These are phyloP conservation scores for Entonaema liquescens DNA, from an alignment of 495 filamentous ascomycete species.

Conservation along the genomic window DNA sequence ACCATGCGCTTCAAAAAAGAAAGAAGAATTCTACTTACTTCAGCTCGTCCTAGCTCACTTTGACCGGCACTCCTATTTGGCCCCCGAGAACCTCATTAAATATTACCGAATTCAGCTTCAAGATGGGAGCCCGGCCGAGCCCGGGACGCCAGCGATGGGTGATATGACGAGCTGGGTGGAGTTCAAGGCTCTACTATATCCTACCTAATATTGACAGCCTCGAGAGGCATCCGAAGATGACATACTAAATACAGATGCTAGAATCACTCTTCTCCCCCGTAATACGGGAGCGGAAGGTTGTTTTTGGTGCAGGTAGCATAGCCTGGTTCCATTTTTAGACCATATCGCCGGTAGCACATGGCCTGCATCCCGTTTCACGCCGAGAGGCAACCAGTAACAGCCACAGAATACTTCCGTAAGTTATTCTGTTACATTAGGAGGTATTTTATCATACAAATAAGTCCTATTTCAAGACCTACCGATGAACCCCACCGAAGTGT, in stretches of 20 bases:
- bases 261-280: no score
- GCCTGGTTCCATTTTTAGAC: constrained; percentile 35
- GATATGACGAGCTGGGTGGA: background rate
- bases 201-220: background rate
- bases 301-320: constrained; percentile 17
- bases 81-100: background rate
- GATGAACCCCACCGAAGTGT: no score
- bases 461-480: no score
- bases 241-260: background rate
- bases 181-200: background rate
- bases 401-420: background rate
- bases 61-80: background rate
- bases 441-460: no score
- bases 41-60: background rate
- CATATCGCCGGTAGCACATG: background rate
- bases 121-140: background rate
- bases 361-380: background rate
- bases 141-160: background rate
- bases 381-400: constrained; percentile 13
- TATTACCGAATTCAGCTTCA: background rate
- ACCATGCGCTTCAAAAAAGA: background rate
- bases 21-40: background rate
- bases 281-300: no score
- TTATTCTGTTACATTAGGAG: no score
- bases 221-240: background rate